Evolutionary conservation across 257 asterid genomes (phyloP).

Genomic region (Solanum medicagineum): DNA sequence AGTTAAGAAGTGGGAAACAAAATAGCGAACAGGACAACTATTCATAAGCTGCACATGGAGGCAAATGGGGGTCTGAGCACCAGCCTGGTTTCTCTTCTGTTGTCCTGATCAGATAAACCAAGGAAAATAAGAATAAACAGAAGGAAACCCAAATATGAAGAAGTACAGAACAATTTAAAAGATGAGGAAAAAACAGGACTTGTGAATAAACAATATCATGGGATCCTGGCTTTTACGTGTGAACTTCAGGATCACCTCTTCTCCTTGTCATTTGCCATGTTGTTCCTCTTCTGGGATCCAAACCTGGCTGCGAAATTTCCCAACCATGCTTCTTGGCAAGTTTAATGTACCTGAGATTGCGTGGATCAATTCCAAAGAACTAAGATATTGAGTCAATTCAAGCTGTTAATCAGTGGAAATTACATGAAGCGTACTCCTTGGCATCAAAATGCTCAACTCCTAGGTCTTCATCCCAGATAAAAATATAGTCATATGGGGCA

Average conservation of each 20-base stretch:
- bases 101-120: conserved; percentile 24
- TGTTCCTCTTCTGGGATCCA: conserved; percentile 11
- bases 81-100: conserved; percentile 64
- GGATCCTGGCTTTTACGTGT: conserved; percentile 6
- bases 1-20: not conserved
- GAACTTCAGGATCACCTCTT: conserved; percentile 12
- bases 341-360: conserved; percentile 6
- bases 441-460: too few relatives aligned
- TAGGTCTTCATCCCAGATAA: too few relatives aligned
- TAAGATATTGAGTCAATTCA: not conserved
- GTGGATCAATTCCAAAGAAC: not conserved
- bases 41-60: conserved; percentile 86
- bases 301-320: conserved; percentile 18
- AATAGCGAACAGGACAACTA: not conserved
- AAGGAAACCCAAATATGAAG: not conserved
- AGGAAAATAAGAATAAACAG: not conserved
- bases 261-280: conserved; percentile 16
- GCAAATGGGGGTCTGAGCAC: conserved; percentile 65
- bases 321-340: conserved; percentile 15
- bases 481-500: too few relatives aligned
- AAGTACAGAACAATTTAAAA: not conserved
- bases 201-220: not conserved
- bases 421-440: too few relatives aligned
- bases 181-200: not conserved
- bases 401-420: too few relatives aligned